Evolutionary conservation across 768 basidiomycete species (phyloP), one percentile per base, ranked within the genome.

Genomic region (Rubroboletus satanas): DNA sequence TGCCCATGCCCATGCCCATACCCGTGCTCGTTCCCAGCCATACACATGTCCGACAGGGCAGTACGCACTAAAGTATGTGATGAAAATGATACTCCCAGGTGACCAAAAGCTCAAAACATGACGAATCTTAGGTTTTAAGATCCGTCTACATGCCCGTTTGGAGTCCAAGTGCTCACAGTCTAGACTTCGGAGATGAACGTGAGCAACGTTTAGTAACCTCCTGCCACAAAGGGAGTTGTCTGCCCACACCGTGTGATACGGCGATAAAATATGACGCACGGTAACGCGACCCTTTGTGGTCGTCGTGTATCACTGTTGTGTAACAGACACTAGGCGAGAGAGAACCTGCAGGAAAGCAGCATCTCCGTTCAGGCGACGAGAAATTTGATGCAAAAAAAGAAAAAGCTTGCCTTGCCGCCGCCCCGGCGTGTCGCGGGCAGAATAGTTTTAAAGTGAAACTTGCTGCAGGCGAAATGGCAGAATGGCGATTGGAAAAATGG

Each of bases 171-270:
- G 29, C 9, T n/a, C 26, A 29, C 38, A 39, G 14, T 29, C 45
- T 32, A 26, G 55, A 45, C 60, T 31, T 45, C 59, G 59, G 59
- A 60, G 38, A 60, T 60, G 60, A 62, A 52, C 49, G 50, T 60
- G 59, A 37, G 36, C 36, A 1, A 12, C 26, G 14, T 15, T n/a
- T 18, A 21, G 4, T 6, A 15, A 4, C 31, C 4, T 10, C n/a
- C 18, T 28, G 11, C 48, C 37, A 45, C 45, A 37, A 42, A 46
- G 15, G 52, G 29, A 29, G 26, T 41, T n/a, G 32, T 18, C n/a
- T 3, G 28, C 31, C 21, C 5, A n/a, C 12, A 9, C n/a, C 49
- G 28, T 26, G 28, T 29, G 29, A 37, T 10, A 33, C 29, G 15
- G 21, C 42, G 46, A 56, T 23, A 31, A 23, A 36, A 12, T 9